phyloP scores from a whole-genome alignment of 2,329 filamentous ascomycete species.

The Colletotrichum camelliae region DNA sequence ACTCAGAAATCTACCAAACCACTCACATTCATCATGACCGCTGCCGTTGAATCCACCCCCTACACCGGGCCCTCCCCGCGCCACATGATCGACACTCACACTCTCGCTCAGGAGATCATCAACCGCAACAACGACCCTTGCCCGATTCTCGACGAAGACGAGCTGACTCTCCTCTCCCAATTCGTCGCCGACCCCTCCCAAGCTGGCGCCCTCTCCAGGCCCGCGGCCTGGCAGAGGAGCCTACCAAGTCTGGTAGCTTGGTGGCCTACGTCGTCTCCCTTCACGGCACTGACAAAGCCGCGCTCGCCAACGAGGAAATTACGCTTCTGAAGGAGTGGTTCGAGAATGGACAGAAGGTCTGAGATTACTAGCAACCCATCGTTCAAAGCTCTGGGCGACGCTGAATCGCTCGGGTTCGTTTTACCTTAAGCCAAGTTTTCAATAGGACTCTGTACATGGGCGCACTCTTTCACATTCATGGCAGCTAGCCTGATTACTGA shows the following conservation, averaged over 20 bases:
- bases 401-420: background rate
- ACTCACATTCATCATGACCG: background rate
- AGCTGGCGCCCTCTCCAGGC: background rate
- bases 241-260: slow-evolving; percentile 1
- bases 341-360: background rate
- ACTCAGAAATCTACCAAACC: background rate
- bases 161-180: slow-evolving; percentile 3
- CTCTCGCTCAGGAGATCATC: slow-evolving; percentile 23
- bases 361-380: background rate
- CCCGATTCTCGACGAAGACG: slow-evolving; percentile 13
- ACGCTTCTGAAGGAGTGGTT: slow-evolving; percentile 19
- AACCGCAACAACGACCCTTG: slow-evolving; percentile 19
- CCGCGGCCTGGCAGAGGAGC: background rate
- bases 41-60: background rate
- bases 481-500: background rate
- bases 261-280: slow-evolving; percentile 16
- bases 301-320: slow-evolving; percentile 14
- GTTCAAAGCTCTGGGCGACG: background rate
- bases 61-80: slow-evolving; percentile 20
- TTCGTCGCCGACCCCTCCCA: slow-evolving; percentile 1
- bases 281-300: slow-evolving; percentile 8
- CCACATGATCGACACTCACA: slow-evolving; percentile 20
- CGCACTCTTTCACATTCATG: background rate
- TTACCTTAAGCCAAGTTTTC: background rate
- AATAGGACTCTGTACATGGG: background rate